Percentiles rank a stretch among this genome's conserved stretches.
Evolutionary conservation across 148 eudicot species (phyloP).

Genomic region (Fallopia convolvulus): DNA sequence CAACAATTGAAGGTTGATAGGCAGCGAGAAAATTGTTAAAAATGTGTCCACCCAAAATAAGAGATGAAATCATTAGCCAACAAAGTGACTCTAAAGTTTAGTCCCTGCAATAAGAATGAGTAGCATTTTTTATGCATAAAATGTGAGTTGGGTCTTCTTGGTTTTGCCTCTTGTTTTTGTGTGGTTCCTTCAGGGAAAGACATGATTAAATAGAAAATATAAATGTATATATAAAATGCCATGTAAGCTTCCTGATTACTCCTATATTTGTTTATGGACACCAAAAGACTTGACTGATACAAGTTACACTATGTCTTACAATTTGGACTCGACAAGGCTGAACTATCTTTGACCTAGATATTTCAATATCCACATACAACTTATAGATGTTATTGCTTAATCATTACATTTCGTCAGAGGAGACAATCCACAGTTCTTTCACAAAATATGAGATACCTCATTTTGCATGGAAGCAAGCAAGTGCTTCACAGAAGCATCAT

Average conservation of each 20-base stretch:
- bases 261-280: neutral
- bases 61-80: neutral
- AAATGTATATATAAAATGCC: neutral
- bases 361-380: too few species aligned
- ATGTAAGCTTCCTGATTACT: neutral
- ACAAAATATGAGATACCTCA: too few species aligned
- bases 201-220: neutral
- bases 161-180: neutral
- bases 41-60: neutral
- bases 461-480: too few species aligned
- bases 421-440: too few species aligned
- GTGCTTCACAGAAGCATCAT: too few species aligned
- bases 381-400: too few species aligned
- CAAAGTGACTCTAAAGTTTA: neutral
- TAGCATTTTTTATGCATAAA: neutral
- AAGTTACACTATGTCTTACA: too few species aligned
- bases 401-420: too few species aligned
- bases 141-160: neutral
- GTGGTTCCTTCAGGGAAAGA: neutral
- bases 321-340: too few species aligned
- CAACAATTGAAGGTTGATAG: conserved; percentile 78
- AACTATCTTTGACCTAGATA: too few species aligned
- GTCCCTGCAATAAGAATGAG: neutral
- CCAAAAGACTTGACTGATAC: neutral
- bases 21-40: neutral